These are phyloP conservation scores for Peronosclerospora sorghi DNA, from an alignment of 352 stramenopile species.

Conservation along the genomic window DNA sequence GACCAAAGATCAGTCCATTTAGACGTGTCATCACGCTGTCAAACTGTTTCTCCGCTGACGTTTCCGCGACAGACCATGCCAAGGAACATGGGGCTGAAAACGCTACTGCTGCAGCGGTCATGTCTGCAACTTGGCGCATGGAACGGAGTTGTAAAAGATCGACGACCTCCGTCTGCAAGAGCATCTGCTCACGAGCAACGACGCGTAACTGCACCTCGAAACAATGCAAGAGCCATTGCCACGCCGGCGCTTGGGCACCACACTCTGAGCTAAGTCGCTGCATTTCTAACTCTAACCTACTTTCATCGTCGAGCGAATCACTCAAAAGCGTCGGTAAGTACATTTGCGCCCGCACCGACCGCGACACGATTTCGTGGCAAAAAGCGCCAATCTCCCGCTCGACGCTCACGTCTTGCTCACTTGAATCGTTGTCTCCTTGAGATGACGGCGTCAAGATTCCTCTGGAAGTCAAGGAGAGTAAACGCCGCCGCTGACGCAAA, in stretches of 20 bases:
- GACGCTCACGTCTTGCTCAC: conserved; percentile 21
- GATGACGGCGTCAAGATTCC: conserved; percentile 7
- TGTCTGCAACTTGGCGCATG: conserved; percentile 42
- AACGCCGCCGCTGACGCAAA: conserved; percentile 20
- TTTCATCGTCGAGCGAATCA: conserved; percentile 30
- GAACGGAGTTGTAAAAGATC: conserved; percentile 43
- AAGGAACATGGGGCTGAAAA: conserved; percentile 32
- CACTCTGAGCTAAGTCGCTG: conserved; percentile 34
- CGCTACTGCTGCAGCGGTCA: conserved; percentile 27
- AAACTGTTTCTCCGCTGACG: conserved; percentile 27
- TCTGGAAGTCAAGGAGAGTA: conserved; percentile 19
- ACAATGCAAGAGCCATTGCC: conserved; percentile 46
- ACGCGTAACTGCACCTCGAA: conserved; percentile 51
- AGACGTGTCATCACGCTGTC: conserved; percentile 35
- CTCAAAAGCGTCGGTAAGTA: conserved; percentile 47
- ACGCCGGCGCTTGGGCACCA: conserved; percentile 30
- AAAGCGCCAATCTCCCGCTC: conserved; percentile 43
- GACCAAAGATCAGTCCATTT: conserved; percentile 58
- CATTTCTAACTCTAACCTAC: conserved; percentile 37
- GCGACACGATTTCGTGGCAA: conserved; percentile 38
- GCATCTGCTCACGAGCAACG: conserved; percentile 27
- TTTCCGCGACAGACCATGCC: conserved; percentile 33
- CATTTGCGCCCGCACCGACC: conserved; percentile 27
- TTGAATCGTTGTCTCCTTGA: conserved; percentile 5
- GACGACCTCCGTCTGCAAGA: conserved; percentile 20